Conservation (phyloP, 805 yeast genomes). For the Yamadazyma takamatsuzukensis region DNA sequence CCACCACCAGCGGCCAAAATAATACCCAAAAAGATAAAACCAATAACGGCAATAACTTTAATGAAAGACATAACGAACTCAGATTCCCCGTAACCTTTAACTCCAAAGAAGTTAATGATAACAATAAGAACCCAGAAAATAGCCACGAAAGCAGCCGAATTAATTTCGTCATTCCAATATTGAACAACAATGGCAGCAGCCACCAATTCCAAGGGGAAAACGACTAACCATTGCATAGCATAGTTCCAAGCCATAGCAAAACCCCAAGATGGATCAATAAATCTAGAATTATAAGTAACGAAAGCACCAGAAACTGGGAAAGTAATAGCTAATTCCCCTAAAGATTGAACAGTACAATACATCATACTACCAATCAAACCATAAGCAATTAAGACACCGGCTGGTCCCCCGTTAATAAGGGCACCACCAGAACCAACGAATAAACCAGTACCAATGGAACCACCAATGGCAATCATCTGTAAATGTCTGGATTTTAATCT, state of each 20-base stretch:
- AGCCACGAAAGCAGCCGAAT: conserved; percentile 61
- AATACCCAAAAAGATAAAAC: conserved; percentile 52
- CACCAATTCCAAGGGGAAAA: conserved; percentile 57
- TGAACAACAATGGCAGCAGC: conserved; percentile 56
- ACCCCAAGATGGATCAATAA: conserved; percentile 61
- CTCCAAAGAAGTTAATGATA: conserved; percentile 30
- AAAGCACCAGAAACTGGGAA: conserved; percentile 71
- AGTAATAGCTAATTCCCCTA: conserved; percentile 60
- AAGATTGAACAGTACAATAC: conserved; percentile 50
- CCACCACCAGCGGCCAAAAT: conserved; percentile 44
- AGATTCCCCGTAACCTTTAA: conserved; percentile 35
- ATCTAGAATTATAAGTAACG: conserved; percentile 56
- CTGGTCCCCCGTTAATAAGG: conserved; percentile 70
- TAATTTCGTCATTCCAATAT: conserved; percentile 52
- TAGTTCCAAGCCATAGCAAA: conserved; percentile 58
- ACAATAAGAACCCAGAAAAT: conserved; percentile 39
- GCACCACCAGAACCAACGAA: conserved; percentile 73
- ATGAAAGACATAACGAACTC: conserved; percentile 29
- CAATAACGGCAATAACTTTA: conserved; percentile 37
- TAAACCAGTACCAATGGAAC: conserved; percentile 84
- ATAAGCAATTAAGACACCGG: conserved; percentile 60
- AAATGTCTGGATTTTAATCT: conserved; percentile 61
- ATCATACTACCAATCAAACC: conserved; percentile 54
- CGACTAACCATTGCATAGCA: conserved; percentile 52
- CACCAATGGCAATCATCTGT: conserved; percentile 72